phyloP scores from a whole-genome alignment of 1,284 basidiomycete species.

The Ceratobasidium sp. region DNA sequence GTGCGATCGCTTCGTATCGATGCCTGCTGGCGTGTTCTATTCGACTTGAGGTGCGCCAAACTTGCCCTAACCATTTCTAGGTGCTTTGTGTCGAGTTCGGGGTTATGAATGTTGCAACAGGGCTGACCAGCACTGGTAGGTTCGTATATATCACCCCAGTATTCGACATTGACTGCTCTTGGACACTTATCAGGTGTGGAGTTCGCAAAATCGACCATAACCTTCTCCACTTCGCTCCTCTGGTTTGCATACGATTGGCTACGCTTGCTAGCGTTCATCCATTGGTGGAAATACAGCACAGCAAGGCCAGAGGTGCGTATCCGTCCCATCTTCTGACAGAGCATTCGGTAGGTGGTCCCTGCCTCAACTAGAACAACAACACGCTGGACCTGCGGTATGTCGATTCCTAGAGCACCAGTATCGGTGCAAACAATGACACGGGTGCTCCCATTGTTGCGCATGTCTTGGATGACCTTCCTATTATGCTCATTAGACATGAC shows the following conservation, averaged over 20 bases:
- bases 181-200: background rate
- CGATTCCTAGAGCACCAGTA: background rate
- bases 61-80: background rate
- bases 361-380: background rate
- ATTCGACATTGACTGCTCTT: background rate
- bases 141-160: background rate
- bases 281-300: background rate
- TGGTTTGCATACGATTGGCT: too few species aligned
- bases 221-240: too few species aligned
- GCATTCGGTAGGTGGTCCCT: background rate
- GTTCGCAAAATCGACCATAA: background rate
- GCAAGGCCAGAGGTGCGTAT: background rate
- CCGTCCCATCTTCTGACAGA: background rate
- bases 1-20: background rate
- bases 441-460: background rate
- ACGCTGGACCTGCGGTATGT: background rate
- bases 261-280: too few species aligned
- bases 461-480: too few species aligned
- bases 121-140: background rate
- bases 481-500: too few species aligned
- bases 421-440: background rate
- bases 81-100: background rate
- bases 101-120: slow-evolving; percentile 3
- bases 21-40: background rate
- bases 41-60: background rate